A percentile compares a stretch with the other conserved stretches of the same genome.
Conservation (phyloP, 2,329 filamentous ascomycete genomes). For the Fusarium albosuccineum region DNA sequence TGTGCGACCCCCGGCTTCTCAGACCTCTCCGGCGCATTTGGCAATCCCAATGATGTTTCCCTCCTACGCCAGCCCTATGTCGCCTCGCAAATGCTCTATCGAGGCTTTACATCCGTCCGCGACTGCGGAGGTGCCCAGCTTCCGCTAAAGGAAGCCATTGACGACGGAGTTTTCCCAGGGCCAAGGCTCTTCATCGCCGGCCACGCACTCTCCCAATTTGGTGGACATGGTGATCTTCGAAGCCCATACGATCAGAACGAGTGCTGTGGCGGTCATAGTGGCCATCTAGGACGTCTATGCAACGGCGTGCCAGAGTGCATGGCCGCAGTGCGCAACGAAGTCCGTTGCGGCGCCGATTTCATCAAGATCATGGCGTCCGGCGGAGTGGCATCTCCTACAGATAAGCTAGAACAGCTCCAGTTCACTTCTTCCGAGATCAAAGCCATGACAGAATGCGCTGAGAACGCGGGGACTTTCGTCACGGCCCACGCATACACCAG, state of each 20-base stretch:
- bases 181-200: slow-evolving; percentile 68
- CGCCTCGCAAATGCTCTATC: slow-evolving; percentile 62
- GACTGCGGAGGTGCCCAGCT: slow-evolving; percentile 69
- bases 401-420: slow-evolving; percentile 65
- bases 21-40: slow-evolving; percentile 43
- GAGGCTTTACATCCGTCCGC: slow-evolving; percentile 69
- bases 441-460: slow-evolving; percentile 64
- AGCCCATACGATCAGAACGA: slow-evolving; percentile 51
- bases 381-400: slow-evolving; percentile 68
- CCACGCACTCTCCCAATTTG: slow-evolving; percentile 67
- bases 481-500: slow-evolving; percentile 70
- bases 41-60: slow-evolving; percentile 52
- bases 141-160: slow-evolving; percentile 67
- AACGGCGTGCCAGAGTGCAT: slow-evolving; percentile 69
- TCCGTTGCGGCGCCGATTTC: slow-evolving; percentile 69
- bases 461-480: slow-evolving; percentile 64
- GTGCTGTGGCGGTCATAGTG: slow-evolving; percentile 60
- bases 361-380: slow-evolving; percentile 73
- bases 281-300: slow-evolving; percentile 57
- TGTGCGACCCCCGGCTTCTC: slow-evolving; percentile 48
- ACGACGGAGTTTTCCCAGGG: slow-evolving; percentile 64
- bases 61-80: slow-evolving; percentile 62
- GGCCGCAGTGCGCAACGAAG: slow-evolving; percentile 64
- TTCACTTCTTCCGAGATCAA: slow-evolving; percentile 68
- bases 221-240: slow-evolving; percentile 67